Conservation (phyloP, 345 rosid species). For the Cardamine occulta region DNA sequence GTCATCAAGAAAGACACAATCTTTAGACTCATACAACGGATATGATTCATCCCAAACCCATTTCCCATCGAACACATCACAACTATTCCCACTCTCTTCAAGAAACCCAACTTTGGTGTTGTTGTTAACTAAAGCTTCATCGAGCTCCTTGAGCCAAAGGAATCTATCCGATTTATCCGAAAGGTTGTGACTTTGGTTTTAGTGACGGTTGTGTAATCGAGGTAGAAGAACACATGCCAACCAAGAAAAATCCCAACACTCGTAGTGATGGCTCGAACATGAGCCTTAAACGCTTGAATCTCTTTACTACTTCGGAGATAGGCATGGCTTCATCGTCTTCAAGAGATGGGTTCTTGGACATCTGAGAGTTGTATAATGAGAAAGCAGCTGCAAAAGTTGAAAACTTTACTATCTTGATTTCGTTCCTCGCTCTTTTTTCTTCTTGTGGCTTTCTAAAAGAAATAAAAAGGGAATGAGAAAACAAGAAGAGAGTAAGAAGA, state of each 20-base stretch:
- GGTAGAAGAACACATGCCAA: conserved; percentile 65
- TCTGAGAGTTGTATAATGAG: conserved; percentile 10
- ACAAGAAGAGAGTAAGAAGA: not conserved
- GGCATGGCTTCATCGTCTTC: conserved; percentile 52
- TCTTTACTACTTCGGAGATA: conserved; percentile 49
- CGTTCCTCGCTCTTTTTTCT: conserved; percentile 9
- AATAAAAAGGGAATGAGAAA: not conserved
- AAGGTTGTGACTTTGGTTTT: conserved; percentile 52
- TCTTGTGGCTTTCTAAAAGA: conserved; percentile 13
- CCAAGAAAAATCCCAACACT: conserved; percentile 67
- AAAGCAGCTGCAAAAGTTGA: conserved; percentile 23
- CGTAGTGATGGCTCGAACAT: conserved; percentile 70
- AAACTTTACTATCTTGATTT: conserved; percentile 39
- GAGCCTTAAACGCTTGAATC: conserved; percentile 65
- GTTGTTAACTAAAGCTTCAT: conserved; percentile 40
- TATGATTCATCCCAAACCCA: conserved; percentile 97
- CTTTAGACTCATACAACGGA: conserved; percentile 85
- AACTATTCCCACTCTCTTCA: conserved; percentile 56
- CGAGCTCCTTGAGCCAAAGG: conserved; percentile 58
- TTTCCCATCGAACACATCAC: conserved; percentile 81
- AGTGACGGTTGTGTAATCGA: conserved; percentile 60
- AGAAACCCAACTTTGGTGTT: conserved; percentile 59
- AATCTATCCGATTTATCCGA: conserved; percentile 63
- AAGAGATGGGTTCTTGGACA: conserved; percentile 54
- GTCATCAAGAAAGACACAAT: conserved; percentile 76